Evolutionary conservation across 2,329 filamentous ascomycete genomes (phyloP), one percentile per base, ranked within the genome.

Genomic region (Lizonia empirigonia): DNA sequence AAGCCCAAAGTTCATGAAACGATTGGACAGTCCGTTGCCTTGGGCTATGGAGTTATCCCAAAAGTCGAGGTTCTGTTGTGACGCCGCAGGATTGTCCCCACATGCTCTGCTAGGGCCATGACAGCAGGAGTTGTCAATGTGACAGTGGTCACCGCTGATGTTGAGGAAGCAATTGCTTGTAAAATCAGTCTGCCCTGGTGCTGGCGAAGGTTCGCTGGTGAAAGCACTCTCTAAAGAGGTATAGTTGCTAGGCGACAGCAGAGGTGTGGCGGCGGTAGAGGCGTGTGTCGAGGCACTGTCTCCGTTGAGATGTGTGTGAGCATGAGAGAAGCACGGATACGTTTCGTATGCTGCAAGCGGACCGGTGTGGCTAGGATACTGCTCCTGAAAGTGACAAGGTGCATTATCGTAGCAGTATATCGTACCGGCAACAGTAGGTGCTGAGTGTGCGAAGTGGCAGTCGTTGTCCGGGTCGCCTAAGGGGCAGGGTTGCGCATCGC

Each of bases 61-160:
- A 1, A 66, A 20, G 18, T 69, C 60, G 7, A 67, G 51, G 15
- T 67, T 59, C 3, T 60, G 53, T 32, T 63, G 59, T 20, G 67
- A 58, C n/a, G 61, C 59, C 16, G 55, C 60, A 8, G 63, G 58
- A 26, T 50, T 60, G n/a, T 71, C 65, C 27, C 63, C 67, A 48
- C 68, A 70, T 13, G 62, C 61, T 50, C 64, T 58, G 29, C 57
- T 53, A 8, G 55, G 27, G 2, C 67, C 67, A 59, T 73, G 70
- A 40, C 70, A 73, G 39, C 70, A 73, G 12, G 68, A 65, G 40
- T 71, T 67, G 50, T 69, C 64, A 22, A 70, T 63, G 44, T 73
- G 69, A 58, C 70, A 73, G 49, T 73, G 69, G 19, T 69, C 70
- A 1, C 56, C 60, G 8, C 64, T 58, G 19, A 69, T 63, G 32